Percentiles rank a stretch among this genome's conserved stretches.
phyloP scores from a whole-genome alignment of 2,329 filamentous ascomycete species.

The Talaromyces sp. region DNA sequence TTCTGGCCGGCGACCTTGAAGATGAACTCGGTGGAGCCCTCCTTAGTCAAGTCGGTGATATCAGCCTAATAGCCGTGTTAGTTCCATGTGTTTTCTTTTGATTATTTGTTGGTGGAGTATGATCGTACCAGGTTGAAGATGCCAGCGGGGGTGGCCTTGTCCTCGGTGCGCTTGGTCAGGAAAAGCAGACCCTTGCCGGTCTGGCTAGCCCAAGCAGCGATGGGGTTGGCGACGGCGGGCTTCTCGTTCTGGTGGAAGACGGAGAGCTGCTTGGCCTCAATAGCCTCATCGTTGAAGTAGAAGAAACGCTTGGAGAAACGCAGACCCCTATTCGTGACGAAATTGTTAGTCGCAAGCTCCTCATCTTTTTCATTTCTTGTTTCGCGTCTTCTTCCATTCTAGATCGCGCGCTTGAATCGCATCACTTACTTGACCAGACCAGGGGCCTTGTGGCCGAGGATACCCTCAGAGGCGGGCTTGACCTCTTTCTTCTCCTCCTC shows the following conservation, averaged over 20 bases:
- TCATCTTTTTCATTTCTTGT: background rate
- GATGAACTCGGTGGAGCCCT: slow-evolving; percentile 78
- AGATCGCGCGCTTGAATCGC: too few relatives aligned
- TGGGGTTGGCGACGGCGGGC: slow-evolving; percentile 74
- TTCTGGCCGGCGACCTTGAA: slow-evolving; percentile 86
- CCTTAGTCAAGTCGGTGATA: slow-evolving; percentile 71
- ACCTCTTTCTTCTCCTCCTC: slow-evolving; percentile 45
- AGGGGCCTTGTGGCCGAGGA: slow-evolving; percentile 85
- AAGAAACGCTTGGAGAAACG: slow-evolving; percentile 93
- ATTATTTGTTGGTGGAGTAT: background rate
- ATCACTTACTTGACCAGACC: slow-evolving; percentile 82
- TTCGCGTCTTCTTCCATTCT: background rate
- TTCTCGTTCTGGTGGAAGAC: slow-evolving; percentile 88
- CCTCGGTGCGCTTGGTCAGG: slow-evolving; percentile 78
- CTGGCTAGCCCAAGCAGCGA: slow-evolving; percentile 85
- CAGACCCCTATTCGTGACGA: slow-evolving; percentile 67
- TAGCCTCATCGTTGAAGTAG: slow-evolving; percentile 74
- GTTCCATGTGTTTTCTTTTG: slow-evolving; percentile 10
- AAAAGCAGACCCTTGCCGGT: slow-evolving; percentile 95
- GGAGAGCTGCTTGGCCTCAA: slow-evolving; percentile 73
- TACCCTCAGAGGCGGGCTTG: slow-evolving; percentile 78
- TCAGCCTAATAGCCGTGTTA: slow-evolving; percentile 58
- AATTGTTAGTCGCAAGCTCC: slow-evolving; percentile 8
- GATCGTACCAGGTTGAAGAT: slow-evolving; percentile 80
- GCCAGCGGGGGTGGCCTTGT: slow-evolving; percentile 79